Evolutionary conservation across 345 rosid species (phyloP), one percentile per base, ranked within the genome.

Genomic region (Mallotus nudiflorus): DNA sequence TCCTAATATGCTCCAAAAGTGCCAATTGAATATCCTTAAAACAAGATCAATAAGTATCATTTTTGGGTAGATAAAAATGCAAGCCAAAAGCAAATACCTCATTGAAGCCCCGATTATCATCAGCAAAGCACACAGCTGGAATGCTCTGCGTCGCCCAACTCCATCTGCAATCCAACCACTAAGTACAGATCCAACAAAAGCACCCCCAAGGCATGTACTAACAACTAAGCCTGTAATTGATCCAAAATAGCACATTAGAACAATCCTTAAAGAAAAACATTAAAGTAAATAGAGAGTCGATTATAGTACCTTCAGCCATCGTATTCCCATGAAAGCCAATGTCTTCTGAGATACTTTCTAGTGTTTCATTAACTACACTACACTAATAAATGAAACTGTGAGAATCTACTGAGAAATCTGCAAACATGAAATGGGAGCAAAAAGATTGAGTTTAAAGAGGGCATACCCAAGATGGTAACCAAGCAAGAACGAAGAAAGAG

Each of bases 91-190:
- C 28, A 74, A 28, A 70, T 66, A 91, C 98, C 98, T 94, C 84
- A 91, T 76, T 72, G 86, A 78, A 75, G 96, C 86, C 60, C 98
- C 98, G 44, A 89, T 72, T 76, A 91, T 86, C 97, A 94, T 89
- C 20, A 95, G 96, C 65, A 89, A 77, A 68, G 97, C 89, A 74
- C 95, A 88, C 42, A 94, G 80, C 85, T 91, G 98, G 79, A 94
- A 91, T 64, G 95, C 92, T 83, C 91, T 79, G 58, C 97, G 91
- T 31, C 96, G 96, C 11, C 98, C 97, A 76, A 91, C 82, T 18
- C 96, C 97, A 81, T 94, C 98, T 8, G 96, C 91, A 29, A 94
- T 83, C 90, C 84, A 83, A 56, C 97, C 98, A 80, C 97, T 91
- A 66, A 91, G 79, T 75, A 89, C 45, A 31, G 93, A 94, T 78